Conservation (phyloP, 1,139 yeast genomes). For the Sugiyamaella japonica region DNA sequence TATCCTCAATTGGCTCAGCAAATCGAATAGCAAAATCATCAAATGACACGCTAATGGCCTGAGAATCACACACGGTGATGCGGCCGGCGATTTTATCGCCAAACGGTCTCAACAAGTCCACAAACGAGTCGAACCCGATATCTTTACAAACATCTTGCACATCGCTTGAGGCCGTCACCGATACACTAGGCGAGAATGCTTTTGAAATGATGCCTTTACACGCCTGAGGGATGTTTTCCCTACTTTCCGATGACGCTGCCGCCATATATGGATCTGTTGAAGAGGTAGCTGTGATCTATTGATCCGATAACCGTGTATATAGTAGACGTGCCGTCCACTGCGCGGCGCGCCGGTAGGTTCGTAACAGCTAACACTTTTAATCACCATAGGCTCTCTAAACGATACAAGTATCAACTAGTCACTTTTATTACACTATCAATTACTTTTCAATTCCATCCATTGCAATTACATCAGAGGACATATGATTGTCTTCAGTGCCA, state of each 20-base stretch:
- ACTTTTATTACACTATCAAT: too few relatives aligned
- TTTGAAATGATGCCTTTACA: slow-evolving; percentile 35
- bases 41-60: slow-evolving; percentile 33
- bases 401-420: too few relatives aligned
- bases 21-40: slow-evolving; percentile 40
- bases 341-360: too few relatives aligned
- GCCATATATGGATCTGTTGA: slow-evolving; percentile 1
- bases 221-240: slow-evolving; percentile 15
- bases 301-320: not conserved
- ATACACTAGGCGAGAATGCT: slow-evolving; percentile 58
- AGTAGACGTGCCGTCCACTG: too few relatives aligned
- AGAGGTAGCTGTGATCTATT: not conserved
- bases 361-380: too few relatives aligned
- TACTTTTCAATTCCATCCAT: too few relatives aligned
- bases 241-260: not conserved
- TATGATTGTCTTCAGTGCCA: too few relatives aligned
- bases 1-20: slow-evolving; percentile 3
- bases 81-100: slow-evolving; percentile 45
- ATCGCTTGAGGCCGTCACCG: slow-evolving; percentile 54
- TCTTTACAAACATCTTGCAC: slow-evolving; percentile 51
- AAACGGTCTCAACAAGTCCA: slow-evolving; percentile 45
- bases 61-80: slow-evolving; percentile 47
- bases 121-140: slow-evolving; percentile 42
- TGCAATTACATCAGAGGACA: too few relatives aligned
- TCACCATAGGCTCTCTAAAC: too few relatives aligned